Percentiles rank a stretch among this genome's conserved stretches.
Evolutionary conservation across 2,329 filamentous ascomycete genomes (phyloP).

Genomic region (Sphaerulina vaccinii): DNA sequence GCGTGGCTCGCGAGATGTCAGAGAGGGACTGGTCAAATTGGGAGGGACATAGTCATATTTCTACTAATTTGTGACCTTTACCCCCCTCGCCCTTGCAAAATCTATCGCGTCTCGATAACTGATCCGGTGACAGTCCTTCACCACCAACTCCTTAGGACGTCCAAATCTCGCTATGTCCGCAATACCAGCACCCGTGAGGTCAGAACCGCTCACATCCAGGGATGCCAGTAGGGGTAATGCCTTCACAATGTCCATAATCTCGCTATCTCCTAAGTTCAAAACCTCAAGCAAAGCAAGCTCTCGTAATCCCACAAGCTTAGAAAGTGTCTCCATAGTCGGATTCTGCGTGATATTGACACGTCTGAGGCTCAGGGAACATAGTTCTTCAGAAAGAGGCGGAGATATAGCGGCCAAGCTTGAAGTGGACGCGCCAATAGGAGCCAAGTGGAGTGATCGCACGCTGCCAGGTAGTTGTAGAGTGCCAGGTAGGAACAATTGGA

Average conservation of each 20-base stretch:
- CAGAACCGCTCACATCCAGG: constrained; percentile 40
- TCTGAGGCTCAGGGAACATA: too few species aligned
- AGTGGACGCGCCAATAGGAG: neutral
- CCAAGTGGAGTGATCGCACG: neutral
- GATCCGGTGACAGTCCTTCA: constrained; percentile 40
- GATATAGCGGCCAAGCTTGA: neutral
- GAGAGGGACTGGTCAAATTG: too few species aligned
- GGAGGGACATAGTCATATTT: too few species aligned
- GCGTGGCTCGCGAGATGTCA: too few species aligned
- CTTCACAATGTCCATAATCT: constrained; percentile 24
- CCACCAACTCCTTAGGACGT: constrained; percentile 34
- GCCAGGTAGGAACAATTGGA: neutral
- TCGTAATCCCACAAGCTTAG: too few species aligned
- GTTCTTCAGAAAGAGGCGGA: too few species aligned
- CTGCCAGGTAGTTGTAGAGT: constrained; percentile 13
- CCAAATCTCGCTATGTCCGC: constrained; percentile 36
- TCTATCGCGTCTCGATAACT: constrained; percentile 41
- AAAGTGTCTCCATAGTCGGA: too few species aligned
- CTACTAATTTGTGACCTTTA: too few species aligned
- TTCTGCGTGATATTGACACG: neutral
- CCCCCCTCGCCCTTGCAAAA: constrained; percentile 41
- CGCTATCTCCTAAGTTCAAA: neutral
- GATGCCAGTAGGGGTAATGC: constrained; percentile 25
- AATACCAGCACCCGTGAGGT: constrained; percentile 44
- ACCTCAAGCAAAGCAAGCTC: neutral